Evolutionary conservation across 2,329 filamentous ascomycete genomes (phyloP).

Genomic region (Phialemoniopsis sp.): DNA sequence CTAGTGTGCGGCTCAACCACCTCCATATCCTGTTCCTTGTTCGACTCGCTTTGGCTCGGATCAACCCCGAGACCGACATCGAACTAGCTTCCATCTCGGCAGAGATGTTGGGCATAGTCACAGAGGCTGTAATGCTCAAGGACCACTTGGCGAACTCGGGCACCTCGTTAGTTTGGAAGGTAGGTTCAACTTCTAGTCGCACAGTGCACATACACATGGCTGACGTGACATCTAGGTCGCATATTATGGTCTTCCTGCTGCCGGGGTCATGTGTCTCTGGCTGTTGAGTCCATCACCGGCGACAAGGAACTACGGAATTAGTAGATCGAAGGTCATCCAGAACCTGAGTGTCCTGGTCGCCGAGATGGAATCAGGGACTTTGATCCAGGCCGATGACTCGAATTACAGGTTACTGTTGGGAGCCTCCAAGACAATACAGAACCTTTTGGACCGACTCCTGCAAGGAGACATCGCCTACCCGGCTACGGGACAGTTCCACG

Average conservation of each 20-base stretch:
- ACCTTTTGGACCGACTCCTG: constrained; percentile 15
- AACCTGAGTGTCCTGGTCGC: constrained; percentile 12
- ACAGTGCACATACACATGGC: no score
- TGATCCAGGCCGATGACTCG: constrained; percentile 17
- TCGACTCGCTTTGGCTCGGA: no score
- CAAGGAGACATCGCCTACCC: no score
- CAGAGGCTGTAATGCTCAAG: constrained; percentile 20
- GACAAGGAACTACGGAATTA: no score
- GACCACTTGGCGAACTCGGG: constrained; percentile 25
- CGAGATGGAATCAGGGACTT: constrained; percentile 20
- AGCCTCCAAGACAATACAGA: constrained; percentile 20
- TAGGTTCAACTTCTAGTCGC: no score
- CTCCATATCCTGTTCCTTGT: no score
- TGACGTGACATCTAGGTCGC: constrained; percentile 15
- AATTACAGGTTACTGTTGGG: constrained; percentile 19
- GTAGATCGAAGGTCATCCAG: no score
- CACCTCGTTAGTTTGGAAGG: constrained; percentile 24
- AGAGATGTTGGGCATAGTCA: constrained; percentile 20
- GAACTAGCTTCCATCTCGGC: no score
- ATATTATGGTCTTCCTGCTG: constrained; percentile 26
- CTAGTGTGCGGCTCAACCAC: no score
- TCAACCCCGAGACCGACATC: no score
- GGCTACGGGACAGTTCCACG: no score
- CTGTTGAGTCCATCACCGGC: no score
- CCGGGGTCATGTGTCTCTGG: constrained; percentile 13